Base-by-base conservation (phyloP, 2,329 filamentous ascomycete species). In the Fusarium poae region DNA sequence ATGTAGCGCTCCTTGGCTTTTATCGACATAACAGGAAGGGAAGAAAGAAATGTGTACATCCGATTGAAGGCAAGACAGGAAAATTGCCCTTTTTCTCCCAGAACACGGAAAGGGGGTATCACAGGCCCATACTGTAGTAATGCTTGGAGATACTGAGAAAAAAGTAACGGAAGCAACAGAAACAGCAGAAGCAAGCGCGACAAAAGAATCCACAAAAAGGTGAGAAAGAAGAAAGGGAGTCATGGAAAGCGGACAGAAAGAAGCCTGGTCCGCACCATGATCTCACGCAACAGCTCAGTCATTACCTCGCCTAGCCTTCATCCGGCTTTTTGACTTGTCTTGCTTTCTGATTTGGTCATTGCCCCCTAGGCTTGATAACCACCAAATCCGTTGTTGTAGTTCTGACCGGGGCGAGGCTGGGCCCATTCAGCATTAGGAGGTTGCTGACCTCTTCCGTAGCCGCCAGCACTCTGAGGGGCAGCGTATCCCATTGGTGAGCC, bases 371-470 rank as follows among this genome's bases (percentile, higher is more conserved):
- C 86, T 79, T 89, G 88, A 79, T 90, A 91, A 66, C 86, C 84
- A 69, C 85, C 84, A 77, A 89, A 90, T 62, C 87, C 88, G 72
- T 87, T 88, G 73, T 78, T 80, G 78, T 86, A 89, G 77, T 85
- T 87, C 77, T 88, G 86, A 57, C 82, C 82, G 27, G 82, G 82
- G 52, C 81, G 80, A 51, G 82, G 80, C 76, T 86, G 83, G 57
- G 80, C 78, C 86, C 86, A 88, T 74, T 87, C 85, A 66, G 82
- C 76, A 68, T 85, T 86, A 40, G 86, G 84, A 39, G 83, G 83
- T 75, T 86, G 84, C 73, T 89, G 87, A 70, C 92, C 93, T 77
- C 93, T 92, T 67, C 92, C 93, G 77, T 94, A 97, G 65, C 93
- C 93, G 74, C 92, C 93, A 73, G 92, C 91, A 77, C 91, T 96